phyloP scores from a whole-genome alignment of 2,329 filamentous ascomycete species.

The Phoma herbarum region DNA sequence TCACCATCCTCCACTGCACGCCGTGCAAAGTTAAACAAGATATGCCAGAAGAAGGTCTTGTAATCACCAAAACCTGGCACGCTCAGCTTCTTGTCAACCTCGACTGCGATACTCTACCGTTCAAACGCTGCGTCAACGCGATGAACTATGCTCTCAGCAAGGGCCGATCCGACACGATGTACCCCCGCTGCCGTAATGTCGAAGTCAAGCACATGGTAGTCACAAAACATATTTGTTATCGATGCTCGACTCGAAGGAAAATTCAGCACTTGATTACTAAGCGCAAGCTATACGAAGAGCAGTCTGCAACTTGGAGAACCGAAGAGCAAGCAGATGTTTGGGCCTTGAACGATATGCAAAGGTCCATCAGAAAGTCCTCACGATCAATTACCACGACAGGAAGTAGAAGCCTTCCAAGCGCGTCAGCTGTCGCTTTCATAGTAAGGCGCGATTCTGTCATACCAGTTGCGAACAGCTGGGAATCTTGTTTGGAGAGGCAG shows the following conservation, averaged over 20 bases:
- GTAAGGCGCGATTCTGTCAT: neutral
- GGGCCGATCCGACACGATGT: neutral
- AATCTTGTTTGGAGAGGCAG: neutral
- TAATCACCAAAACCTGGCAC: neutral
- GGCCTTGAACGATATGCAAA: neutral
- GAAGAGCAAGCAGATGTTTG: neutral
- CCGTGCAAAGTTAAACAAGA: neutral
- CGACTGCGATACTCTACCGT: neutral
- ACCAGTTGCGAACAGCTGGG: neutral
- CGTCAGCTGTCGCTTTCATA: neutral
- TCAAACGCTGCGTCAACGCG: neutral
- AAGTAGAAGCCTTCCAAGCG: neutral
- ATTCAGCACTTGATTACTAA: neutral
- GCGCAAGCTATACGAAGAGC: neutral
- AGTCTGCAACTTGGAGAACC: neutral
- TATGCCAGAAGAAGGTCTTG: neutral
- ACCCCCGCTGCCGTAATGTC: neutral
- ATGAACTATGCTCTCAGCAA: neutral
- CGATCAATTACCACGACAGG: neutral
- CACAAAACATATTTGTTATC: neutral
- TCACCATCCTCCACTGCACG: constrained; percentile 2
- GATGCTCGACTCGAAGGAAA: neutral
- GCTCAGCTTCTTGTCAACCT: neutral
- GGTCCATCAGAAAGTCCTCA: neutral
- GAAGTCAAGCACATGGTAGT: neutral